Evolutionary conservation across 1,139 yeast species (phyloP).

Genomic region (Candida sanyaensis): DNA sequence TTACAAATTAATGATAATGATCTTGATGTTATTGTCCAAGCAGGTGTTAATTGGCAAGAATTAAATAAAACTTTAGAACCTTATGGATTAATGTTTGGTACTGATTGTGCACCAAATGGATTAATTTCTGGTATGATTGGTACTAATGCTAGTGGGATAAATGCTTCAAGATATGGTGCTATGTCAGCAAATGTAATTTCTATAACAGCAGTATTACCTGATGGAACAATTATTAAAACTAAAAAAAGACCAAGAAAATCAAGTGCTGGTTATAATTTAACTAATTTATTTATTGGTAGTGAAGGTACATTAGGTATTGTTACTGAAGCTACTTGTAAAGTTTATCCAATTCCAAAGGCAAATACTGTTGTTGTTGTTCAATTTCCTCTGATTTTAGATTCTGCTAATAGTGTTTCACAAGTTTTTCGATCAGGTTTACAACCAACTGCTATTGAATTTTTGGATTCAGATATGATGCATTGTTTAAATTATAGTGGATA

Average conservation of each 20-base stretch:
- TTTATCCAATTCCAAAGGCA: conserved; percentile 39
- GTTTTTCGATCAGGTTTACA: conserved; percentile 41
- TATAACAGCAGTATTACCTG: conserved; percentile 46
- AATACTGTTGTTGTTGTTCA: conserved; percentile 50
- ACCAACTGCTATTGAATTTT: conserved; percentile 45
- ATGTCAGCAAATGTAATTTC: conserved; percentile 46
- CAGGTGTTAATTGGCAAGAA: conserved; percentile 48
- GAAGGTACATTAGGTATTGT: conserved; percentile 50
- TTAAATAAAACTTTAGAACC: conserved; percentile 31
- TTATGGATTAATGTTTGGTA: conserved; percentile 38
- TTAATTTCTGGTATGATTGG: conserved; percentile 47
- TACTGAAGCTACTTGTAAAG: conserved; percentile 45
- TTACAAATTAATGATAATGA: conserved; percentile 39
- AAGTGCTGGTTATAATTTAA: conserved; percentile 47
- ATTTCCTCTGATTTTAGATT: conserved; percentile 38
- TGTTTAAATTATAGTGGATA: conserved; percentile 48
- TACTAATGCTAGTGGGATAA: conserved; percentile 48
- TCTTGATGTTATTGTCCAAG: conserved; percentile 44
- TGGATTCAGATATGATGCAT: conserved; percentile 48
- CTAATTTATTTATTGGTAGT: conserved; percentile 46
- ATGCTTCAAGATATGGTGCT: conserved; percentile 48
- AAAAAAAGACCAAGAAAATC: conserved; percentile 46
- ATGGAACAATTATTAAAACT: conserved; percentile 45
- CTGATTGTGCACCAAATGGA: conserved; percentile 50
- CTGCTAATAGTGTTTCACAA: conserved; percentile 46